Evolutionary conservation across 495 filamentous ascomycete genomes (phyloP).

Genomic region (Lasiosphaeris hirsuta): DNA sequence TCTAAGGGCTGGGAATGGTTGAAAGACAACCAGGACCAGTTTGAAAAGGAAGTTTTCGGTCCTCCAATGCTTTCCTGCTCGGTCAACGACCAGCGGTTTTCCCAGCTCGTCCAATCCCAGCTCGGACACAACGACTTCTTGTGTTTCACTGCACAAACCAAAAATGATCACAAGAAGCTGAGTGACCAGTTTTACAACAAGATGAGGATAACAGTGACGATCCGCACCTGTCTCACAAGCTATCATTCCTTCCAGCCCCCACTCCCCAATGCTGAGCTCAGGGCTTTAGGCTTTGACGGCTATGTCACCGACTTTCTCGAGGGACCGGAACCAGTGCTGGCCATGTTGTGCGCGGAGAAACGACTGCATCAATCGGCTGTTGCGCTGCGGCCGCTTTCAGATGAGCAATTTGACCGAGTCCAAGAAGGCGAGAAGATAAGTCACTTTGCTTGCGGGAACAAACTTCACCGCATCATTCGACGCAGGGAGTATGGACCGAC

Average conservation of each 20-base stretch:
- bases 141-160: constrained; percentile 72
- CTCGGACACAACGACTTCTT: constrained; percentile 61
- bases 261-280: constrained; percentile 53
- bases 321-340: constrained; percentile 80
- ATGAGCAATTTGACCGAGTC: constrained; percentile 60
- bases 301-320: constrained; percentile 74
- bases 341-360: constrained; percentile 74
- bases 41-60: constrained; percentile 79
- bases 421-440: constrained; percentile 43
- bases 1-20: constrained; percentile 76
- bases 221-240: constrained; percentile 53
- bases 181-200: constrained; percentile 49
- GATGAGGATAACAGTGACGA: constrained; percentile 60
- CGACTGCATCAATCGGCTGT: constrained; percentile 66
- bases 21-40: constrained; percentile 62
- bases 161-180: constrained; percentile 69
- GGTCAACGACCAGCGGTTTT: constrained; percentile 70
- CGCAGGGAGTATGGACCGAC: constrained; percentile 70
- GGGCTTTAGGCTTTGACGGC: constrained; percentile 65
- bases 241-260: constrained; percentile 52
- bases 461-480: constrained; percentile 56
- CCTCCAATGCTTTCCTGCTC: constrained; percentile 81
- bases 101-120: constrained; percentile 69
- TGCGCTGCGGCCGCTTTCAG: constrained; percentile 55
- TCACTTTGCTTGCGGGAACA: constrained; percentile 61